Percentiles rank a stretch among this genome's conserved stretches.
Conservation (phyloP, 306 rosid genomes). For the Begonia masoniana region DNA sequence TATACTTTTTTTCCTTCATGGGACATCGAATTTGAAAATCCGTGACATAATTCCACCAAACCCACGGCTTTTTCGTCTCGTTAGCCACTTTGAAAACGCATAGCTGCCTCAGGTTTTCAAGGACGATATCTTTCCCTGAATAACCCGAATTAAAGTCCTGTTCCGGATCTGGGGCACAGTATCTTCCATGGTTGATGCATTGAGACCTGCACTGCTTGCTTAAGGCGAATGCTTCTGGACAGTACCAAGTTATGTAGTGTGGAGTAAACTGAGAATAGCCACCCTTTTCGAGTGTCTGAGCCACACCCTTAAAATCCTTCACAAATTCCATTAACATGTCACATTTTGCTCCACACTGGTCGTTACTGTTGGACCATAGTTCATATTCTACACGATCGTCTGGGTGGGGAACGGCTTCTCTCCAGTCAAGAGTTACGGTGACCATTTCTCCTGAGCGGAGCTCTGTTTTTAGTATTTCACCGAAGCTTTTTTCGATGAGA, state of each 20-base stretch:
- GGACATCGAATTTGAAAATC: conserved; percentile 98
- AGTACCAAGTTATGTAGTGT: conserved; percentile 95
- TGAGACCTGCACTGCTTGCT: conserved; percentile 99
- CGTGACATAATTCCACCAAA: conserved; percentile 97
- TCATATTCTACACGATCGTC: conserved; percentile 97
- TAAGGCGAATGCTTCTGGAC: conserved; percentile 86
- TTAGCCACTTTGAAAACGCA: conserved; percentile 82
- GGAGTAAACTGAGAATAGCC: conserved; percentile 90
- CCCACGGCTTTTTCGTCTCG: conserved; percentile 75
- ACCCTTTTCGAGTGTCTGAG: conserved; percentile 95
- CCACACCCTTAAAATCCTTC: conserved; percentile 93
- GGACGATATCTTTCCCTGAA: conserved; percentile 83
- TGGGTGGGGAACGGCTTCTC: conserved; percentile 96
- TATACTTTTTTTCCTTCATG: conserved; percentile 93
- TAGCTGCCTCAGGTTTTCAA: conserved; percentile 90
- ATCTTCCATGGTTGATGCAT: conserved; percentile 95
- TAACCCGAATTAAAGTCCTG: conserved; percentile 94
- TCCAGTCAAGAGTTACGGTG: conserved; percentile 87
- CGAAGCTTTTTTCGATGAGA: conserved; percentile 71
- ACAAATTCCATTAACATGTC: conserved; percentile 95
- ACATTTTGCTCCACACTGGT: conserved; percentile 91
- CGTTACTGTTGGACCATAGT: conserved; percentile 96
- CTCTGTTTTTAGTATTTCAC: conserved; percentile 57
- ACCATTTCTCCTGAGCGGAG: conserved; percentile 71
- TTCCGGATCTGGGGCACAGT: conserved; percentile 98